Percentiles rank a stretch among this genome's conserved stretches.
These are phyloP conservation scores for Physcia stellaris DNA, from an alignment of 495 filamentous ascomycete species.

Conservation along the genomic window DNA sequence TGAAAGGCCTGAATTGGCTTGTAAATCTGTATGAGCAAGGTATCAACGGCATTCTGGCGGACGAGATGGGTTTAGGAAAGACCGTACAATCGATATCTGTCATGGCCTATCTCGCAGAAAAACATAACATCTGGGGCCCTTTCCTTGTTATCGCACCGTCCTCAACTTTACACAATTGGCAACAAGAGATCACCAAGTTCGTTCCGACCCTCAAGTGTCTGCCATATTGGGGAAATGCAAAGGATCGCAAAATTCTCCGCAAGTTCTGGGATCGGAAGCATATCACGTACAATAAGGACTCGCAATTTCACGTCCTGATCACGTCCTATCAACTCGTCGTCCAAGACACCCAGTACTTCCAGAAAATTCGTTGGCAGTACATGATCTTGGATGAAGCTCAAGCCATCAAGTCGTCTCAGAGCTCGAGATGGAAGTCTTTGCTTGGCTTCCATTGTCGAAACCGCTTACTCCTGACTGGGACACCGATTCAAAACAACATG, in stretches of 20 bases:
- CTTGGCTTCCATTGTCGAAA: slow-evolving; percentile 93
- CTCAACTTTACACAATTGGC: slow-evolving; percentile 97
- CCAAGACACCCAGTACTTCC: slow-evolving; percentile 88
- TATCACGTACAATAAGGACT: slow-evolving; percentile 83
- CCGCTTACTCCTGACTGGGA: slow-evolving; percentile 86
- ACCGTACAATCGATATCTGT: slow-evolving; percentile 98
- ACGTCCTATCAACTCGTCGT: slow-evolving; percentile 97
- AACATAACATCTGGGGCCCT: slow-evolving; percentile 95
- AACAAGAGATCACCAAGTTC: slow-evolving; percentile 91
- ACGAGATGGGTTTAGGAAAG: slow-evolving; percentile 99
- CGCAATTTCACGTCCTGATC: slow-evolving; percentile 87
- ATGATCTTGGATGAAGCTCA: slow-evolving; percentile 99
- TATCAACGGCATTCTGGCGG: slow-evolving; percentile 97
- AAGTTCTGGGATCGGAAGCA: slow-evolving; percentile 99
- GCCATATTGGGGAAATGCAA: slow-evolving; percentile 92
- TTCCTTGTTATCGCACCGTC: slow-evolving; percentile 95
- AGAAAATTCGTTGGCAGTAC: slow-evolving; percentile 98
- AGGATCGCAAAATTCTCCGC: slow-evolving; percentile 86
- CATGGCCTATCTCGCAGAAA: slow-evolving; percentile 96
- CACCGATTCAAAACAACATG: slow-evolving; percentile 99
- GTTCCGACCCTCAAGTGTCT: slow-evolving; percentile 88
- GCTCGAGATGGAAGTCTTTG: slow-evolving; percentile 91
- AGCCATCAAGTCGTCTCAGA: slow-evolving; percentile 95
- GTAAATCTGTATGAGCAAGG: slow-evolving; percentile 98
- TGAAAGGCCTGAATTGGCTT: slow-evolving; percentile 98